Evolutionary conservation across 2,329 filamentous ascomycete genomes (phyloP), one percentile per base, ranked within the genome.

Genomic region (Phaeosphaeriaceae sp.): DNA sequence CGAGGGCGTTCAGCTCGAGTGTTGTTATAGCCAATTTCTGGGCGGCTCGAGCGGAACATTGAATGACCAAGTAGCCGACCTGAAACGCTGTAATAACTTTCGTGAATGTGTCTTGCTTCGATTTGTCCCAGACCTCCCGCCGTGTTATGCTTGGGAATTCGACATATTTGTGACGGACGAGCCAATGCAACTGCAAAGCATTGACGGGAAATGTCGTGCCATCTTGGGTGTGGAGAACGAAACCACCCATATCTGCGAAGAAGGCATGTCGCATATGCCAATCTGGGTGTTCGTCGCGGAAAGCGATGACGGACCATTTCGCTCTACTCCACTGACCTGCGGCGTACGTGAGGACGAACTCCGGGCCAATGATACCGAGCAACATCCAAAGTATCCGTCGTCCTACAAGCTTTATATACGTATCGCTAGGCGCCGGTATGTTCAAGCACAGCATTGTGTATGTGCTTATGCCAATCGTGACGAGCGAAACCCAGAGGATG

Each of bases 1-100:
- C 66, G 10, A 68, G 53, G 5, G 66, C 62, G 22, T 54, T 63
- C 7, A 67, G 54, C 46, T 66, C 65, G 15, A 68, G 58, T 3
- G 61, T 54, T 2, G 61, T 63, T 20, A 65, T 53, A 1, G 57
- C 52, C 13, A 64, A 44, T 22, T 48, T 45, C 33, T 62, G 62
- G 9, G 54, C 57, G 1, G 51, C 53, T 3, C 66, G 57, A 5
- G 59, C 60, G 2, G 58, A 61, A 40, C 60, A 56, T 44, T 67
- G 65, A 5, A 66, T 53, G 20, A 69, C 45, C 13, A 67, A 33
- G 45, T 62, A 67, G 52, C 58, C 55, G 27, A 66, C 57, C 45
- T 67, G 66, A n/a, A 69, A 52, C 1, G 62, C 56, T 3, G 62
- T 61, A 9, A 66, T 51, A 13, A 61, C 51, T 25, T 69, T 69